A percentile compares a stretch with the other conserved stretches of the same genome.
These are phyloP conservation scores for Chrysoporthe cubensis DNA, from an alignment of 2,329 filamentous ascomycete genomes.

Conservation along the genomic window DNA sequence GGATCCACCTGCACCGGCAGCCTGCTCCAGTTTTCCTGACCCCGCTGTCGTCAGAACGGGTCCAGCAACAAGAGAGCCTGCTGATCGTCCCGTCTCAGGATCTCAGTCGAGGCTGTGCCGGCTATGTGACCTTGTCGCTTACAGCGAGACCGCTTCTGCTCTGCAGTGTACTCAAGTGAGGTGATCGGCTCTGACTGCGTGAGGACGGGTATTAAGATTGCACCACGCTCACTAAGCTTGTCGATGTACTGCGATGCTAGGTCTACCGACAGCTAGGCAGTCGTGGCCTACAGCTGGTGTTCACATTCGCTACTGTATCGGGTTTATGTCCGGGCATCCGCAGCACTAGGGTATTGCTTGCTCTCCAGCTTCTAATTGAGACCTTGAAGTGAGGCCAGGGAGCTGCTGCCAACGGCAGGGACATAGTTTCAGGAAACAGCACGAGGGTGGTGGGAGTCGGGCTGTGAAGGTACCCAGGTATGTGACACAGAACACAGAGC, in stretches of 20 bases:
- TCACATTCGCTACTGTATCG: background rate
- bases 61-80: constrained; percentile 9
- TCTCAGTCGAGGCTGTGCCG: constrained; percentile 8
- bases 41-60: constrained; percentile 27
- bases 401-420: background rate
- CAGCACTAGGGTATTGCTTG: background rate
- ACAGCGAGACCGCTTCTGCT: background rate
- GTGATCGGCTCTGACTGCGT: too few relatives aligned
- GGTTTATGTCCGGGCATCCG: background rate
- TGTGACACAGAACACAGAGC: background rate
- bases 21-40: constrained; percentile 18
- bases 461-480: background rate
- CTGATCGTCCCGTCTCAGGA: constrained; percentile 14
- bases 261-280: background rate
- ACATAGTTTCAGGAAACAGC: background rate
- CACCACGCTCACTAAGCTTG: background rate
- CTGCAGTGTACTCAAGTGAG: too few relatives aligned
- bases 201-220: background rate
- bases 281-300: background rate
- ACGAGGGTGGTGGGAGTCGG: background rate
- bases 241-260: background rate
- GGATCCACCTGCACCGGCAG: constrained; percentile 13
- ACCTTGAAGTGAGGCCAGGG: background rate
- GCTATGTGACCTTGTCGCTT: background rate
- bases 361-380: background rate